phyloP scores from a whole-genome alignment of 768 basidiomycete genomes.

The Auricularia auricula-judae region DNA sequence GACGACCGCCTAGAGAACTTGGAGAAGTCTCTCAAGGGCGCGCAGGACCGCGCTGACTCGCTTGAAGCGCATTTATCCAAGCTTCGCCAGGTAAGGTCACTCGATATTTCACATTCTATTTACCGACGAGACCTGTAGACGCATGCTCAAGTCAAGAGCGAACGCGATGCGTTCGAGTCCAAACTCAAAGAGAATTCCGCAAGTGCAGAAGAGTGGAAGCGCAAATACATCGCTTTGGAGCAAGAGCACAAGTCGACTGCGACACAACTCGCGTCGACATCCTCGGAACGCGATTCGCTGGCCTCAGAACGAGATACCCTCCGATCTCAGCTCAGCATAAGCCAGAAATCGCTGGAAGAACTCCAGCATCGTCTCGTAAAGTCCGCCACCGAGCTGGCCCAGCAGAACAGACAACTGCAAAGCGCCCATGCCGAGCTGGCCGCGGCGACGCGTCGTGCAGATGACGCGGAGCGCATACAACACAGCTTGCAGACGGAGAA shows the following conservation, averaged over 20 bases:
- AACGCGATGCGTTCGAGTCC: conserved; percentile 45
- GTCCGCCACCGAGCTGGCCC: conserved; percentile 41
- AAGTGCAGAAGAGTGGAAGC: conserved; percentile 34
- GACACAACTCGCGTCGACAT: conserved; percentile 31
- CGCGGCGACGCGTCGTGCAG: conserved; percentile 51
- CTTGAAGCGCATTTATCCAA: conserved; percentile 75
- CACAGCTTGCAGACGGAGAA: conserved; percentile 70
- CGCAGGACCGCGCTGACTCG: conserved; percentile 73
- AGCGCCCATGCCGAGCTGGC: conserved; percentile 56
- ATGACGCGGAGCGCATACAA: conserved; percentile 62
- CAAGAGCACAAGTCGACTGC: conserved; percentile 28
- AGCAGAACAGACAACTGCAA: conserved; percentile 46
- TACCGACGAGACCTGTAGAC: conserved; percentile 25
- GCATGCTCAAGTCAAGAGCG: conserved; percentile 44
- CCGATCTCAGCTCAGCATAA: conserved; percentile 34
- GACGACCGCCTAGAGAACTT: conserved; percentile 72
- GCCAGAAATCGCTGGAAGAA: conserved; percentile 35
- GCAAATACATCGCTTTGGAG: conserved; percentile 37
- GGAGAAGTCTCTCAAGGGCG: conserved; percentile 62
- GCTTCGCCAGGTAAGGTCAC: conserved; percentile 52
- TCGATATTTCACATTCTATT: conserved; percentile 1
- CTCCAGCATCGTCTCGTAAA: conserved; percentile 50
- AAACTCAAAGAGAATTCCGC: conserved; percentile 28
- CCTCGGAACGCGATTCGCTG: conserved; percentile 37
- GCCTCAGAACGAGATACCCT: conserved; percentile 39